Base-by-base conservation (phyloP, 2,329 filamentous ascomycete genomes). In the Sporothrix sp. region DNA sequence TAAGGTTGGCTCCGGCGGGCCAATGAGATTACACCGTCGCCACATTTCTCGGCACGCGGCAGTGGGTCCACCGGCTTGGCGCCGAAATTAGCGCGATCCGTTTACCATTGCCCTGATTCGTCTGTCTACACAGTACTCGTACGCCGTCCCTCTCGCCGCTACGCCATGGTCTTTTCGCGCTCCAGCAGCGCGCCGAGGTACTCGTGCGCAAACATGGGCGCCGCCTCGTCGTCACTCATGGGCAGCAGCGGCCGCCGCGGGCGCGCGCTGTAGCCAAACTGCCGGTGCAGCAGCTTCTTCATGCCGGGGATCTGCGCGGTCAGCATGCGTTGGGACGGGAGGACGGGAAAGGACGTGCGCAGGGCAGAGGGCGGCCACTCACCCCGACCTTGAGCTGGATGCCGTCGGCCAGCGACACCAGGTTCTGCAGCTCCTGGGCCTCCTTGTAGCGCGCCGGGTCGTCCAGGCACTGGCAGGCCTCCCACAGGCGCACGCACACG, bases 161-260 rank as follows among this genome's bases (percentile, higher is more conserved):
- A n/a, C 9, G 9, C n/a, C 39, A 35, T 35, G 2, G 47, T 18
- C n/a, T 33, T 18, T 35, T 55, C 53, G 16, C 45, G 18, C 20
- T 37, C 51, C 11, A 55, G 39, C 27, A 55, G 35, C 40, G 51
- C 38, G 16, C 36, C 49, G 14, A 56, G 37, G 36, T 46, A 52
- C 7, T 27, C 42, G 18, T 57, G 45, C 4, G 28, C 32, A 47
- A 55, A 54, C 30, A 55, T 40, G 3, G 32, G 20, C 3, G 13
- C 28, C 13, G 56, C 58, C 48, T 52, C 52, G 13, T 55, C 52
- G 27, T 55, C 54, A 10, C 23, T 50, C 54, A 60, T 58, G 2
- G 57, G 54, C 37, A 57, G 7, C 20, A 60, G 50, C 16, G 58
- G 59, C 8, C 54, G 53, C 11, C 59, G 53, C 0, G 59, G 58